These are phyloP conservation scores for Aegilops sharonensis DNA, from an alignment of 176 grass and related monocot species.

Conservation along the genomic window DNA sequence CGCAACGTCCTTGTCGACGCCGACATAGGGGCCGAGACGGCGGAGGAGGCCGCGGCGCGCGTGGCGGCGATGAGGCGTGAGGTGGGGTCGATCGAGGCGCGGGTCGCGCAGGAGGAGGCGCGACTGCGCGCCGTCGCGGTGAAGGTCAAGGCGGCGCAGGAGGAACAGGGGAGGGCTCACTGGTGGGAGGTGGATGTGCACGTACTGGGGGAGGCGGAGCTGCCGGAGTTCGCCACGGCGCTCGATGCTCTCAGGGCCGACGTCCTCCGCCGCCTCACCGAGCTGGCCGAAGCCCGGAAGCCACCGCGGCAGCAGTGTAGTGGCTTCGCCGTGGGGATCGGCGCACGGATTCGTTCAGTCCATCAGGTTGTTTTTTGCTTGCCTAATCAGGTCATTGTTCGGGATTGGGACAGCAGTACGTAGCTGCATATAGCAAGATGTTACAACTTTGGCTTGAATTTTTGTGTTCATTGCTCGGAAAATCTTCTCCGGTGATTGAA, in stretches of 20 bases:
- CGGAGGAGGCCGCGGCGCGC: not conserved
- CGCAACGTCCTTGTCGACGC: not conserved
- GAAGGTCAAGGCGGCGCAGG: not conserved
- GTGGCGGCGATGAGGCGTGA: not conserved
- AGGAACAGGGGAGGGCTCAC: not conserved
- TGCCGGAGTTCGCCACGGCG: slow-evolving; percentile 29
- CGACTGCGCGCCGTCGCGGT: not conserved
- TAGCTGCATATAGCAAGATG: slow-evolving; percentile 1
- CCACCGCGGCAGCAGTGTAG: not conserved
- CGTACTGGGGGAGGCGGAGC: slow-evolving; percentile 24
- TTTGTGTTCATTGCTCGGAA: not conserved
- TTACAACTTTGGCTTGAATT: not conserved
- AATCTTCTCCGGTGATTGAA: not conserved
- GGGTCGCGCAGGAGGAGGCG: not conserved
- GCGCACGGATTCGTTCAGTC: not conserved
- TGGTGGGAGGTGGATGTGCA: slow-evolving; percentile 40
- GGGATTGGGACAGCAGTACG: not conserved
- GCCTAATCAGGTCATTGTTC: not conserved
- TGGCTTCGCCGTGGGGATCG: not conserved
- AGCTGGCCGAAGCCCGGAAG: not conserved
- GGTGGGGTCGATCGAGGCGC: not conserved
- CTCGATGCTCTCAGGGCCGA: slow-evolving; percentile 12
- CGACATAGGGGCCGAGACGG: not conserved
- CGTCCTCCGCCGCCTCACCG: not conserved
- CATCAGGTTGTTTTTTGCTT: not conserved